phyloP scores from a whole-genome alignment of 768 basidiomycete genomes.

The Panus rudis region DNA sequence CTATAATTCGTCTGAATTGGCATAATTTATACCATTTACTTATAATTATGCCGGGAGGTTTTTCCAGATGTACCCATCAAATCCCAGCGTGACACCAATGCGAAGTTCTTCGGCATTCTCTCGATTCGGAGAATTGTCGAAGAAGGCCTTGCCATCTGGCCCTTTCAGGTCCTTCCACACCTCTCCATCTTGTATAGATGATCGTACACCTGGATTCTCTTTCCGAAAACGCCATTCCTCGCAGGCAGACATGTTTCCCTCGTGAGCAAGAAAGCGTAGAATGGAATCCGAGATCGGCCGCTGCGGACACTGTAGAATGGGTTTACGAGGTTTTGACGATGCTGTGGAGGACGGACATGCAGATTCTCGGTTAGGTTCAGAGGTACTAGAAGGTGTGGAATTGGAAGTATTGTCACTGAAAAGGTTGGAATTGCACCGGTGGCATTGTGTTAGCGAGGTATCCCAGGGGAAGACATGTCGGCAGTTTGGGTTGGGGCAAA shows the following conservation, averaged over 20 bases:
- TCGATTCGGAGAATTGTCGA: constrained; percentile 1
- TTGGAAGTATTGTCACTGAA: background rate
- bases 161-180: constrained; percentile 5
- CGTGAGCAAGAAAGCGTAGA: background rate
- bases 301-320: background rate
- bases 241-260: background rate
- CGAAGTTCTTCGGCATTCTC: constrained; percentile 4
- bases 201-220: background rate
- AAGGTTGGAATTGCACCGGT: background rate
- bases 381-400: background rate
- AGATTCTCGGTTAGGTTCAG: no score
- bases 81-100: constrained; percentile 7
- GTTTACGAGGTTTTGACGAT: background rate
- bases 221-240: background rate
- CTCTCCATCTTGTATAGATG: constrained; percentile 7
- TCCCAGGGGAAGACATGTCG: background rate
- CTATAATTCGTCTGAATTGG: no score
- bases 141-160: constrained; percentile 3
- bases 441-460: background rate
- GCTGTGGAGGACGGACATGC: background rate
- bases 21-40: no score
- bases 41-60: no score
- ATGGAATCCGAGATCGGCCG: background rate
- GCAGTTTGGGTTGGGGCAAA: constrained; percentile 2
- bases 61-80: constrained; percentile 13